Percentiles rank a stretch among this genome's conserved stretches.
phyloP scores from a whole-genome alignment of 1,139 yeast species.

The Ashbya aceris region DNA sequence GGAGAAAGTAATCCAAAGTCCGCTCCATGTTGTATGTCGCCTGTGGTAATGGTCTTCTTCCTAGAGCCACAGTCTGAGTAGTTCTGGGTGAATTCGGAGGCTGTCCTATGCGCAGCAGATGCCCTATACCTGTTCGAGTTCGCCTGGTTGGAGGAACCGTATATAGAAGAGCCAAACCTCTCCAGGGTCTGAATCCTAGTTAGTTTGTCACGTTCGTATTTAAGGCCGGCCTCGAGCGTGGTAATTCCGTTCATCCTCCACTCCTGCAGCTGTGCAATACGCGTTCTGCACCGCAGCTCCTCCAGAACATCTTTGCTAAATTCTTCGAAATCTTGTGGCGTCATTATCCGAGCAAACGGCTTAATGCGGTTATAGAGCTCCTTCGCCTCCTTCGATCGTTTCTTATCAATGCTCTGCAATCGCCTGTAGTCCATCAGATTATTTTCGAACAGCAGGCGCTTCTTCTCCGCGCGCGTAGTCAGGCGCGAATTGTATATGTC shows the following conservation, averaged over 20 bases:
- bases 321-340: constrained; percentile 67
- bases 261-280: constrained; percentile 83
- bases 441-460: constrained; percentile 70
- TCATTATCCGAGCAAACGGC: constrained; percentile 73
- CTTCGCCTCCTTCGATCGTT: constrained; percentile 80
- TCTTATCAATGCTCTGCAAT: constrained; percentile 47
- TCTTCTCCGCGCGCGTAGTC: constrained; percentile 87
- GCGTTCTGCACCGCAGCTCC: constrained; percentile 69
- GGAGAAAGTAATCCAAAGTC: constrained; percentile 75
- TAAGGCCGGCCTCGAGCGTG: constrained; percentile 71
- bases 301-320: constrained; percentile 64
- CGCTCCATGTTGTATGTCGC: constrained; percentile 72
- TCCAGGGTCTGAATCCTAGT: constrained; percentile 51
- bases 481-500: constrained; percentile 85
- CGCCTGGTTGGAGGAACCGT: constrained; percentile 13
- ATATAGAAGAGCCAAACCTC: constrained; percentile 39
- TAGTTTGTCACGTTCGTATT: constrained; percentile 81
- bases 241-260: constrained; percentile 89
- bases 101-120: constrained; percentile 21
- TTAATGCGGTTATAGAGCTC: constrained; percentile 67
- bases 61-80: constrained; percentile 28
- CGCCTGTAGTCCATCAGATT: constrained; percentile 75
- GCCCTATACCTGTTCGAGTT: constrained; percentile 21
- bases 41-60: constrained; percentile 32
- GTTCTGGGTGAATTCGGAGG: constrained; percentile 22